Evolutionary conservation across 176 grass and related monocot genomes (phyloP).

Genomic region (Tillandsia fasciculata): DNA sequence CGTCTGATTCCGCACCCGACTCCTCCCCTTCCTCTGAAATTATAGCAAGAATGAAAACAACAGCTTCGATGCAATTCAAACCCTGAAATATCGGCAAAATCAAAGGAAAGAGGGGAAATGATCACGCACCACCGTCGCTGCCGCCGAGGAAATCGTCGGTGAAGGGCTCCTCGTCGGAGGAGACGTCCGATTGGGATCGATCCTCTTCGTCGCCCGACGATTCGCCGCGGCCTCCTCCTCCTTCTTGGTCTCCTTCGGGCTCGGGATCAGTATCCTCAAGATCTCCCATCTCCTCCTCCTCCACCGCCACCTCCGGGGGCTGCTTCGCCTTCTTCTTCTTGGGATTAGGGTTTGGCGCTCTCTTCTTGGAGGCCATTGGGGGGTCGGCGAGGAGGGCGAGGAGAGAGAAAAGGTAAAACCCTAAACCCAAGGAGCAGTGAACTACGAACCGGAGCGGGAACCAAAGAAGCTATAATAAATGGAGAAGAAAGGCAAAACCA

Average conservation of each 20-base stretch:
- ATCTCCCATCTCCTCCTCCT: constrained; percentile 28
- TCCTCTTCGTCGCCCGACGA: constrained; percentile 27
- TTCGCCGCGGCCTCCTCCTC: background rate
- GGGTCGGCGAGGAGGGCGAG: background rate
- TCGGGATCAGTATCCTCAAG: constrained; percentile 20
- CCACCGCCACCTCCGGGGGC: background rate
- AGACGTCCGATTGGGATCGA: constrained; percentile 31
- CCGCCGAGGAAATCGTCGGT: constrained; percentile 68
- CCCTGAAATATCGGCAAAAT: background rate
- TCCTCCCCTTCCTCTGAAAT: constrained; percentile 29
- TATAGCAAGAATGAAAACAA: background rate
- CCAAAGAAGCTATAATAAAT: no score
- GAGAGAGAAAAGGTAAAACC: background rate
- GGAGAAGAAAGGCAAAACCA: no score
- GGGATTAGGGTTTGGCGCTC: background rate
- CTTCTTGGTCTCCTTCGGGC: constrained; percentile 27
- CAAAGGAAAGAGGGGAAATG: background rate
- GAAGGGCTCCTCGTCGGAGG: constrained; percentile 54
- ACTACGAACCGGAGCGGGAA: no score
- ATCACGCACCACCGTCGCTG: constrained; percentile 34
- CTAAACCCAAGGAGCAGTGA: background rate
- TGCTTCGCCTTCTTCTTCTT: background rate
- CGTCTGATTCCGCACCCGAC: constrained; percentile 57
- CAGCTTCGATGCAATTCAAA: background rate
- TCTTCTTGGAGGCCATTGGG: constrained; percentile 2